These are phyloP conservation scores for Sedum album DNA, from an alignment of 164 flowering plant genomes.

Conservation along the genomic window DNA sequence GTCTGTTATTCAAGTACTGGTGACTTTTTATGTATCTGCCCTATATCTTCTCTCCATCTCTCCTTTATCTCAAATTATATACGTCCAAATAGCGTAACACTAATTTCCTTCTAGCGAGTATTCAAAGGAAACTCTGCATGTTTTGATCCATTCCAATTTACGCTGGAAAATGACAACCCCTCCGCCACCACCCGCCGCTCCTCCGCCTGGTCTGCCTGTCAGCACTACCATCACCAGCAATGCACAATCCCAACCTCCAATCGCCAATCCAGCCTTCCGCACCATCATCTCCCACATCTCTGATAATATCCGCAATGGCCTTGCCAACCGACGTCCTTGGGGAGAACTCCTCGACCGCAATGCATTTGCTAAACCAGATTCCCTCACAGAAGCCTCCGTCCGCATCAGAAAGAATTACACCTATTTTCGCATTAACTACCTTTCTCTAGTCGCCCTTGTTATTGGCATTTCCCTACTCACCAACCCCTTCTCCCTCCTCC, in stretches of 20 bases:
- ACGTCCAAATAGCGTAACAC: background rate
- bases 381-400: slow-evolving; percentile 56
- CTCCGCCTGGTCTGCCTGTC: slow-evolving; percentile 27
- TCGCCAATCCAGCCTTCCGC: slow-evolving; percentile 61
- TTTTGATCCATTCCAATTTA: background rate
- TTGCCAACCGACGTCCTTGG: slow-evolving; percentile 74
- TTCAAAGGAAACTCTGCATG: background rate
- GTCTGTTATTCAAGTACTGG: background rate
- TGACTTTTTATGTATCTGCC: background rate
- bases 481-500: slow-evolving; percentile 57
- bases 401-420: slow-evolving; percentile 72
- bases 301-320: slow-evolving; percentile 35
- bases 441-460: slow-evolving; percentile 32
- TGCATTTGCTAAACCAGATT: slow-evolving; percentile 54
- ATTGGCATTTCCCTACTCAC: slow-evolving; percentile 58
- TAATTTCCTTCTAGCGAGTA: no score
- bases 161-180: background rate
- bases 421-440: slow-evolving; percentile 71
- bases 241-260: slow-evolving; percentile 23
- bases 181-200: slow-evolving; percentile 8
- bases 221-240: slow-evolving; percentile 32
- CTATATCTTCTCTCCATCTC: background rate
- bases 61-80: background rate
- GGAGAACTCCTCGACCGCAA: slow-evolving; percentile 59
- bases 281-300: slow-evolving; percentile 46